Percentiles rank a stretch among this genome's conserved stretches.
phyloP scores from a whole-genome alignment of 139 green algal genomes.

The Pseudopediastrum boryanum region DNA sequence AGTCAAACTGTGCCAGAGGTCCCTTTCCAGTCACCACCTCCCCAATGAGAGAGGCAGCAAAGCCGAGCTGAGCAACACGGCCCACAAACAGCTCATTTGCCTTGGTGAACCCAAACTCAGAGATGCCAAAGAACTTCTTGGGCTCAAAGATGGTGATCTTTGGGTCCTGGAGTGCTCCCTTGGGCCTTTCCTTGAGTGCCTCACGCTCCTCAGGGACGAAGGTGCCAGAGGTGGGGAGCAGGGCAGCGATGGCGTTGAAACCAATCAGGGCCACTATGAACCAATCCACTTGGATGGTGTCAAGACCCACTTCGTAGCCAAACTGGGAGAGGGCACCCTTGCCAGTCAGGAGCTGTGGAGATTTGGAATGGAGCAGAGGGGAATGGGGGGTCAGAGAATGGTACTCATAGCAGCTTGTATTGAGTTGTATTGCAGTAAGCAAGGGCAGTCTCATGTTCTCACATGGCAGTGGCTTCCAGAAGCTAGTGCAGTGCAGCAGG shows the following conservation, averaged over 20 bases:
- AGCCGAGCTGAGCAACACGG: slow-evolving; percentile 81
- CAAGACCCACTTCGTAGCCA: slow-evolving; percentile 61
- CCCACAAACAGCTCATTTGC: slow-evolving; percentile 87
- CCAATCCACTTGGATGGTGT: slow-evolving; percentile 59
- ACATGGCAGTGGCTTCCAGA: too few relatives aligned
- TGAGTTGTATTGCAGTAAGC: too few relatives aligned
- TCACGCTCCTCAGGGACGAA: slow-evolving; percentile 55
- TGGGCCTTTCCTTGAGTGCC: slow-evolving; percentile 40
- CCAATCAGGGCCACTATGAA: slow-evolving; percentile 65
- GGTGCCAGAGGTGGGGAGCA: slow-evolving; percentile 60
- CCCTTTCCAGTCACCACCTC: slow-evolving; percentile 81
- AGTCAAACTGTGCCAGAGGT: slow-evolving; percentile 68
- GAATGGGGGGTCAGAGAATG: not conserved
- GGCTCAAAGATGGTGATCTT: slow-evolving; percentile 56
- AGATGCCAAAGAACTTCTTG: slow-evolving; percentile 64
- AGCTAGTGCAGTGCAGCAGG: too few relatives aligned
- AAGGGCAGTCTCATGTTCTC: too few relatives aligned
- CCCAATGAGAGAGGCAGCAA: slow-evolving; percentile 76
- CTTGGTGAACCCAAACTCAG: slow-evolving; percentile 67
- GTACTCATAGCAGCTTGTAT: too few relatives aligned
- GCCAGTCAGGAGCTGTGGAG: slow-evolving; percentile 55
- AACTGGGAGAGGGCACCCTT: slow-evolving; percentile 77
- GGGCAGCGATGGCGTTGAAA: slow-evolving; percentile 67
- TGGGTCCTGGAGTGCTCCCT: slow-evolving; percentile 68
- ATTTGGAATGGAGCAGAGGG: not conserved